Percentiles rank a stretch among this genome's conserved stretches.
These are phyloP conservation scores for Penicillium sp. DNA, from an alignment of 2,329 filamentous ascomycete species.

Conservation along the genomic window DNA sequence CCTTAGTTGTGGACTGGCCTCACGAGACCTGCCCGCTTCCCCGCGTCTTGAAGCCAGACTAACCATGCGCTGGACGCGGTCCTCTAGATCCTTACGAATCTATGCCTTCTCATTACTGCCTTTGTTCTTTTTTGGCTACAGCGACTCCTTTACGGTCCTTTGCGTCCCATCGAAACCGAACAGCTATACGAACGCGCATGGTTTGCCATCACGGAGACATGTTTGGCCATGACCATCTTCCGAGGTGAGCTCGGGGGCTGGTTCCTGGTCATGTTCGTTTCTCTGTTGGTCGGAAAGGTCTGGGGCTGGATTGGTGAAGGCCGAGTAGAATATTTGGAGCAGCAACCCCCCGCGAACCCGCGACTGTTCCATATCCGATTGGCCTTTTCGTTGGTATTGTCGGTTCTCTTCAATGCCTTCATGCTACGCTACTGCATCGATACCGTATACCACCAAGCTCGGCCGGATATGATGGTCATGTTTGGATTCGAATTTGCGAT, in stretches of 20 bases:
- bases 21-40: neutral
- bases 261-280: constrained; percentile 96
- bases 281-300: constrained; percentile 87
- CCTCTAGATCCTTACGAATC: constrained; percentile 82
- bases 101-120: constrained; percentile 78
- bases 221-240: constrained; percentile 97
- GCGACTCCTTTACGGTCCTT: constrained; percentile 82
- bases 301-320: constrained; percentile 99
- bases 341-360: constrained; percentile 89
- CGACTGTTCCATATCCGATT: constrained; percentile 83
- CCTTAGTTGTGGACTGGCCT: neutral
- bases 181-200: constrained; percentile 96
- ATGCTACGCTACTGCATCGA: constrained; percentile 80
- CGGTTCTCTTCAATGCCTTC: constrained; percentile 72
- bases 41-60: constrained; percentile 5
- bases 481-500: constrained; percentile 98
- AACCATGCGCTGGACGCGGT: constrained; percentile 6
- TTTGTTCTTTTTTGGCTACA: constrained; percentile 84
- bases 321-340: constrained; percentile 88
- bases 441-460: constrained; percentile 80
- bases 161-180: constrained; percentile 93
- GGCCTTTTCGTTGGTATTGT: constrained; percentile 73
- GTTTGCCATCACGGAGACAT: constrained; percentile 97
- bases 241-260: constrained; percentile 90
- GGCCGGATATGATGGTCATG: constrained; percentile 99